Base-by-base conservation (phyloP, 305 asterid genomes). In the Coffea humblotiana region DNA sequence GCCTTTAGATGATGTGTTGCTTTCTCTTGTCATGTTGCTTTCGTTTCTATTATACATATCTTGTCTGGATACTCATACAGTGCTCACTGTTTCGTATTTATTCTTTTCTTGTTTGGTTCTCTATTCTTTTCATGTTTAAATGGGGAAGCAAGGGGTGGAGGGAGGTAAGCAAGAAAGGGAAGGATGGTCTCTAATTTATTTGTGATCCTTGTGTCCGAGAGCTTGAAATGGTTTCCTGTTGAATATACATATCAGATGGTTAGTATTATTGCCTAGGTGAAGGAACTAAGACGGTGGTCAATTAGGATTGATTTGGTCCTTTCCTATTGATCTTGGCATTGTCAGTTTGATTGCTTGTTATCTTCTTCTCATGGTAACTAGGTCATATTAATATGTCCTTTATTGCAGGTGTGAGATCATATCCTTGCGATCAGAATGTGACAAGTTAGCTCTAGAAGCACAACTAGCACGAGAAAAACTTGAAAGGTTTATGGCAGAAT, bases 401-500 rank as follows among this genome's bases (percentile, higher is more conserved):
- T 49, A 69, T 67, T 78, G 65, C 77, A 94, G 98, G 91, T 86
- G 87, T 72, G 97, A 91, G 77, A 71, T 93, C 49, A 88, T 90
- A 56, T 85, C 93, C 29, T 79, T 94, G 75, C 90, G 93, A 73
- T 84, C 97, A 29, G 98, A 92, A 86, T 90, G 97, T 61, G 97
- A 94, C 71, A 94, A 93, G 85, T 81, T 90, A 27, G 89, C 91
- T 60, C 75, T 94, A 83, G 97, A 93, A 88, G 95, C 93, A 66
- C 93, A 78, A 79, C 89, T 89, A 79, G 90, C 98, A 16, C 91
- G 83, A 73, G 99, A 91, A 80, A 96, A 91, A 87, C 94, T 93
- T 67, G 88, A 82, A 74, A 89, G 98, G 82, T 94, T 88, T 83
- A 80, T 92, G 97, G 88, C 90, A 88, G 99, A 96, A 78, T 96